Evolutionary conservation across 2,329 filamentous ascomycete species (phyloP).

Genomic region (Diplodia scrobiculata): DNA sequence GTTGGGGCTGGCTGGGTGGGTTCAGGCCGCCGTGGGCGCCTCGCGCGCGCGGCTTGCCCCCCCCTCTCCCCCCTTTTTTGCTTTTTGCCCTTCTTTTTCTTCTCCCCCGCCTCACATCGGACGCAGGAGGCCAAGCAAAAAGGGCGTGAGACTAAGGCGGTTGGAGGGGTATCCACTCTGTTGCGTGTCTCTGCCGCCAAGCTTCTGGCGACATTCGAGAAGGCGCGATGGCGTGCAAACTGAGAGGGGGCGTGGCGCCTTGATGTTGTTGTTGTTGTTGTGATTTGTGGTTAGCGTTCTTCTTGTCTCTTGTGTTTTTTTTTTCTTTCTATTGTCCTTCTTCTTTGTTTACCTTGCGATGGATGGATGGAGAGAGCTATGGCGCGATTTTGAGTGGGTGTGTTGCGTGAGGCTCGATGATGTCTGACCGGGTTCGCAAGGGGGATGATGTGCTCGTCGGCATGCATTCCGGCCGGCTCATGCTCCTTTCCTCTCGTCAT

Average conservation of each 20-base stretch:
- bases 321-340: not conserved
- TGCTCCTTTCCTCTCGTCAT: not conserved
- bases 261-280: too few relatives aligned
- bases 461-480: not conserved
- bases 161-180: not conserved
- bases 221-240: not conserved
- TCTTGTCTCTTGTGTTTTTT: not conserved
- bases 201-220: not conserved
- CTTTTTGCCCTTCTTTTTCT: too few relatives aligned
- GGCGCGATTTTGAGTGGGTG: not conserved
- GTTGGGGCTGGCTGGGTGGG: too few relatives aligned
- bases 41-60: too few relatives aligned
- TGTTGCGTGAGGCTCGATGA: not conserved
- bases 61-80: too few relatives aligned
- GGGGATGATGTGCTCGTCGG: not conserved
- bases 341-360: not conserved
- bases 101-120: too few relatives aligned
- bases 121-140: too few relatives aligned
- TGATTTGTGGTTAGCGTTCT: not conserved
- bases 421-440: not conserved
- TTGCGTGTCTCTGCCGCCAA: not conserved
- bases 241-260: too few relatives aligned
- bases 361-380: not conserved
- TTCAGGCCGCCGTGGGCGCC: too few relatives aligned
- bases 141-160: too few relatives aligned